Base-by-base conservation (phyloP, 2,329 filamentous ascomycete genomes). In the Hypoxylon sp. region DNA sequence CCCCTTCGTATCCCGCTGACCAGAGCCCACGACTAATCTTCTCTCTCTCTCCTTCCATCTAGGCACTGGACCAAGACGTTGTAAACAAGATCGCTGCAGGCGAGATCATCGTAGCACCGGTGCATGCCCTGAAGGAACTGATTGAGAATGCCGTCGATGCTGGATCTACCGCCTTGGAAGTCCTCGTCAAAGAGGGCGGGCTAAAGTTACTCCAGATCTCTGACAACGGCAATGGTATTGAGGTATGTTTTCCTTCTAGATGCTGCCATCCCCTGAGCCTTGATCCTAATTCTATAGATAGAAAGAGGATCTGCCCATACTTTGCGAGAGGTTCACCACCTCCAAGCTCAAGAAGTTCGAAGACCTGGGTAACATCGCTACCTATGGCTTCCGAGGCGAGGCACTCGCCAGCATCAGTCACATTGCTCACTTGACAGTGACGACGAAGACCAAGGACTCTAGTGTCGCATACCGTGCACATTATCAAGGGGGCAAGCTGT, bases 61-160 rank as follows among this genome's bases (percentile, higher is more conserved):
- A 96, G 88, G 90, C 94, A 11, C 83, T 99, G 21, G 91, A 96
- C 69, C 88, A 90, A 62, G 89, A 95, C 77, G 95, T 99, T 18
- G 90, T 99, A 65, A 99, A 98, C 80, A 99, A 98, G 75, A 99
- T 99, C 66, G 95, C 95, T 0, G 95, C 95, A 0, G 95, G 95
- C 17, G 95, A 99, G 75, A 99, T 99, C 69, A 99, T 99, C 59
- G 92, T 99, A 45, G 94, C 95, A 2, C 96, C 95, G 0, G 92
- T 97, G 23, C 92, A 99, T 74, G 95, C 96, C 2, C 77, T 99
- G 55, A 99, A 99, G 75, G 95, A 99, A 73, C 80, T 99, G 46
- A 92, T 99, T 10, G 95, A 99, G 74, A 99, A 99, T 69, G 89
- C 95, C 3, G 92, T 99, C 13, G 96, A 99, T 76, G 95, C 96